Evolutionary conservation across 1,139 yeast species (phyloP), one percentile per base, ranked within the genome.

Genomic region (Wickerhamomyces sp.): DNA sequence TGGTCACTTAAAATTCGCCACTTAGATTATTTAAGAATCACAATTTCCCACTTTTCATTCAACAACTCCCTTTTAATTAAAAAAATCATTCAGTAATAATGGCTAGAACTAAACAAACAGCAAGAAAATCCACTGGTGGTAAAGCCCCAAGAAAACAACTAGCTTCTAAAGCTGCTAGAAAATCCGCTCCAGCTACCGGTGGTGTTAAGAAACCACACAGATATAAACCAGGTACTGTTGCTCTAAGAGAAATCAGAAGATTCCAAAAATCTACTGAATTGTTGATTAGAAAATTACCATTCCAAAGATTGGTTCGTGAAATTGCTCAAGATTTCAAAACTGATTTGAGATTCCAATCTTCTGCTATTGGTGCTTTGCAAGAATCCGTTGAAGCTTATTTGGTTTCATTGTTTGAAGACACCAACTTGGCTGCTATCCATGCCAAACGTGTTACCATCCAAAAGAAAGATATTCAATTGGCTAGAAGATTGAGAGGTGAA

Each of bases 141-240:
- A 89, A 89, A 71, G 96, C 96, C 51, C 97, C 97, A 78, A 86
- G 97, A 83, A 89, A 89, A 76, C 96, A 88, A 74, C 79, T 89
- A 63, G 96, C 97, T 60, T 88, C 96, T 54, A 89, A 89, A 84
- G 96, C 96, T 59, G 96, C 97, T 57, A 84, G 97, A 80, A 89
- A 89, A 72, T 88, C 97, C 40, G 96, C 96, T 43, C 91, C 94
- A 74, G 75, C 95, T 50, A 80, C 96, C 52, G 96, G 96, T 67
- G 97, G 96, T 81, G 96, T 89, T 66, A 89, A 89, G 89, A 89
- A 89, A 78, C 96, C 96, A 55, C 97, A 89, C 87, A 87, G 97
- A 84, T 89, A 88, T 76, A 89, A 88, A 91, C 97, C 97, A 68
- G 97, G 97, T 88, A 89, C 96, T 63, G 96, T 89, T 62, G 97